Evolutionary conservation across 805 yeast genomes (phyloP).

Genomic region (Saturnispora gosingensis): DNA sequence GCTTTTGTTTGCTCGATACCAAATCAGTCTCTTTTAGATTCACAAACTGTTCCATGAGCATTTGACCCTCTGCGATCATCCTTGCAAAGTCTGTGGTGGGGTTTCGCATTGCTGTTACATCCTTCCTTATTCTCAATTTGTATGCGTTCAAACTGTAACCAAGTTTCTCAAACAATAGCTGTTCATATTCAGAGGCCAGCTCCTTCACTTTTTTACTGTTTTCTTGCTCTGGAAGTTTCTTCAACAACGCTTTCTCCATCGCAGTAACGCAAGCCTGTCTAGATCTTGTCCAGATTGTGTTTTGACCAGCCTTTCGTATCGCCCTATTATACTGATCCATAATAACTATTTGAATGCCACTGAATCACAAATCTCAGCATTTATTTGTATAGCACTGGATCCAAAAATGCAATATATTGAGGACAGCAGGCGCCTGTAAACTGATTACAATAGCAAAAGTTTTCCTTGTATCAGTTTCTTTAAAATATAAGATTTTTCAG

Average conservation of each 20-base stretch:
- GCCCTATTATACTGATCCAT: neutral
- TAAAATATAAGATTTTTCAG: neutral
- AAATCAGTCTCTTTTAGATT: slow-evolving; percentile 17
- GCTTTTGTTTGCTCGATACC: slow-evolving; percentile 22
- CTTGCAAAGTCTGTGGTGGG: slow-evolving; percentile 20
- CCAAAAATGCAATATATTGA: too few relatives aligned
- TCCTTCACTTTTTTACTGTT: neutral
- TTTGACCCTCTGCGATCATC: slow-evolving; percentile 12
- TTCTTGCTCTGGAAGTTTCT: neutral
- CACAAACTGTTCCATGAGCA: slow-evolving; percentile 18
- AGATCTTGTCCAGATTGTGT: slow-evolving; percentile 14
- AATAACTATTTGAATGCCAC: neutral
- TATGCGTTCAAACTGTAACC: slow-evolving; percentile 16
- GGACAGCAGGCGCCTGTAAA: too few relatives aligned
- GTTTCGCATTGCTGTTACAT: slow-evolving; percentile 25
- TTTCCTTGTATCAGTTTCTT: too few relatives aligned
- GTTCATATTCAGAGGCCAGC: slow-evolving; percentile 20
- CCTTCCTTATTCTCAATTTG: slow-evolving; percentile 24
- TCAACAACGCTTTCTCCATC: slow-evolving; percentile 14
- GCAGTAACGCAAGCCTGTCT: slow-evolving; percentile 20
- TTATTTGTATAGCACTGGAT: neutral
- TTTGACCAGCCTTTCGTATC: neutral
- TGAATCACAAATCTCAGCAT: neutral
- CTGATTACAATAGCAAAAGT: too few relatives aligned
- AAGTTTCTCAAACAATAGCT: slow-evolving; percentile 14